Evolutionary conservation across 2,329 filamentous ascomycete species (phyloP).

Genomic region (Xylariaceae sp.): DNA sequence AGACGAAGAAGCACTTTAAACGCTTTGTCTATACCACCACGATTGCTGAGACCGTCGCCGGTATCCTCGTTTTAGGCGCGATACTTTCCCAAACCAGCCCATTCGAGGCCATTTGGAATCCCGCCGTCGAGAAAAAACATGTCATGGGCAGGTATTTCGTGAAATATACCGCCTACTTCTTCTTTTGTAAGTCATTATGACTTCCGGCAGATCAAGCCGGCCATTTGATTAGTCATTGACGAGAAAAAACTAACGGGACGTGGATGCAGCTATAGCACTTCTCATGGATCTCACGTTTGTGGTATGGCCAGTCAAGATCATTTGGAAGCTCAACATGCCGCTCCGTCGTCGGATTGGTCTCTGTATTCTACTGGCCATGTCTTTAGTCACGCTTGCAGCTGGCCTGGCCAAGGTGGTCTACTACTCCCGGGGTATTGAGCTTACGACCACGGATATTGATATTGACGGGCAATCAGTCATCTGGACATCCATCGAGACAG

Average conservation of each 20-base stretch:
- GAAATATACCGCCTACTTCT: not conserved
- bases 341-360: not conserved
- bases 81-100: not conserved
- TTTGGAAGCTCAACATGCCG: slow-evolving; percentile 4
- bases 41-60: not conserved
- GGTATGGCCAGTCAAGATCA: not conserved
- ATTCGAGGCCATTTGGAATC: not conserved
- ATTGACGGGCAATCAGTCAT: not conserved
- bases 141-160: not conserved
- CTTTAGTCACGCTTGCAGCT: not conserved
- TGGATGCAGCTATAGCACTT: not conserved
- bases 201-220: not conserved
- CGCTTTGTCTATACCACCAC: not conserved
- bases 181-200: not conserved
- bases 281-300: slow-evolving; percentile 2
- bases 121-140: not conserved
- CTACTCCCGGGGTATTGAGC: not conserved
- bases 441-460: not conserved
- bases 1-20: not conserved
- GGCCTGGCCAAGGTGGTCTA: not conserved
- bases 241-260: not conserved
- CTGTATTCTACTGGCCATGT: not conserved
- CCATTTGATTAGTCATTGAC: not conserved
- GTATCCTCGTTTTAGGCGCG: not conserved
- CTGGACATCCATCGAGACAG: not conserved